phyloP scores from a whole-genome alignment of 306 rosid species.

The Elaeagnus macrophylla region DNA sequence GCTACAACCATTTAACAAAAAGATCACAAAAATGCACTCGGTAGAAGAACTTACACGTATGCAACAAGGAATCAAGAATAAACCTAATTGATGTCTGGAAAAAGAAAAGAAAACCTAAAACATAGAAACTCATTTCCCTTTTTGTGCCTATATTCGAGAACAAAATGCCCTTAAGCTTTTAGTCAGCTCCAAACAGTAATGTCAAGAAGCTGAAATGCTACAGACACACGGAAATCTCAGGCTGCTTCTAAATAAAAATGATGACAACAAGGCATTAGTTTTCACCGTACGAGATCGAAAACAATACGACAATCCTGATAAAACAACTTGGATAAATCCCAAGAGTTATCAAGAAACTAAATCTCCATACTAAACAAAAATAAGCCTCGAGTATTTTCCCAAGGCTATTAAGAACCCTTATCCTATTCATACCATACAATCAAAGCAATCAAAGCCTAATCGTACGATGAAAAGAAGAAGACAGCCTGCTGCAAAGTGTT shows the following conservation, averaged over 20 bases:
- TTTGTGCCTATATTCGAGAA: no score
- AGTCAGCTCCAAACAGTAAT: no score
- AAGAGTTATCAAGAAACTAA: neutral
- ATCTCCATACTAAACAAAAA: neutral
- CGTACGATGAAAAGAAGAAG: neutral
- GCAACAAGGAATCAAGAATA: neutral
- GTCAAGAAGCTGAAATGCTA: no score
- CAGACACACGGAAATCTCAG: neutral
- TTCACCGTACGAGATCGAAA: neutral
- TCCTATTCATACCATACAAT: neutral
- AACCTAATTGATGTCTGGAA: neutral
- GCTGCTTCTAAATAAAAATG: neutral
- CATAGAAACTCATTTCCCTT: neutral
- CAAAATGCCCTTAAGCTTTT: no score
- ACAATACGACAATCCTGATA: neutral
- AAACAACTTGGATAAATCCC: neutral
- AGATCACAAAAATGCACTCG: neutral
- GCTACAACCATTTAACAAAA: slow-evolving; percentile 37
- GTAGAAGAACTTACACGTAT: no score
- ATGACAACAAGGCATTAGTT: neutral
- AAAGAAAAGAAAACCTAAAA: neutral
- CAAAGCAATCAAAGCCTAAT: neutral
- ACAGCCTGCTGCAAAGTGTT: neutral
- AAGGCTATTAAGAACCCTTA: neutral
- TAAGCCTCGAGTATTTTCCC: neutral